Conservation (phyloP, 768 basidiomycete species). For the Lactarius vividus region DNA sequence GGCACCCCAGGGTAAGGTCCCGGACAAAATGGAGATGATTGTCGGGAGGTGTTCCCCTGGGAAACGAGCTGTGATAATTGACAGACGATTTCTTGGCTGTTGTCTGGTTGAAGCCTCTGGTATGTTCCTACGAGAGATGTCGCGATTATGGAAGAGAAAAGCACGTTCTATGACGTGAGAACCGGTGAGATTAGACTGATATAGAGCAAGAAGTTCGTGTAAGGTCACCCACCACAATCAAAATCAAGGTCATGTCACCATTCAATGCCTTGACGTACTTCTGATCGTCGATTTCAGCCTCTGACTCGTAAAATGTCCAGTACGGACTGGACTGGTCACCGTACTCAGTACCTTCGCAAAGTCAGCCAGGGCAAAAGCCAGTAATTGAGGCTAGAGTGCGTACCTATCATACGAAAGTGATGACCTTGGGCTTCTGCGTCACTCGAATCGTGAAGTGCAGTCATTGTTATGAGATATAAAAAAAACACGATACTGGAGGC, state of each 20-base stretch:
- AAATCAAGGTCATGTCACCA: conserved; percentile 18
- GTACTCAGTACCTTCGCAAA: neutral
- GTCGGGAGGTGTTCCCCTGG: neutral
- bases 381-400: neutral
- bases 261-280: conserved; percentile 15
- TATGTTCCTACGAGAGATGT: conserved; percentile 25
- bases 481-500: neutral
- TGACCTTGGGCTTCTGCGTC: neutral
- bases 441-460: neutral
- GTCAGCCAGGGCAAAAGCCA: neutral
- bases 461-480: neutral
- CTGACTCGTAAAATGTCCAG: conserved; percentile 23
- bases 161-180: conserved; percentile 9
- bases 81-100: neutral
- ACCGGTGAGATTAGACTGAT: neutral
- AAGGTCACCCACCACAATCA: conserved; percentile 20
- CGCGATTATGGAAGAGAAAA: conserved; percentile 27
- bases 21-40: neutral
- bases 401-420: neutral
- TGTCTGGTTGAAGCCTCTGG: conserved; percentile 11
- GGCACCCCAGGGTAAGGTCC: neutral
- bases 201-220: neutral
- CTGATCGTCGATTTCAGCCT: conserved; percentile 18
- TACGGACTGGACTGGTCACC: conserved; percentile 7
- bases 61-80: conserved; percentile 1